Percentiles rank a stretch among this genome's conserved stretches.
These are phyloP conservation scores for Tolypocladium sp. DNA, from an alignment of 2,329 filamentous ascomycete species.

Conservation along the genomic window DNA sequence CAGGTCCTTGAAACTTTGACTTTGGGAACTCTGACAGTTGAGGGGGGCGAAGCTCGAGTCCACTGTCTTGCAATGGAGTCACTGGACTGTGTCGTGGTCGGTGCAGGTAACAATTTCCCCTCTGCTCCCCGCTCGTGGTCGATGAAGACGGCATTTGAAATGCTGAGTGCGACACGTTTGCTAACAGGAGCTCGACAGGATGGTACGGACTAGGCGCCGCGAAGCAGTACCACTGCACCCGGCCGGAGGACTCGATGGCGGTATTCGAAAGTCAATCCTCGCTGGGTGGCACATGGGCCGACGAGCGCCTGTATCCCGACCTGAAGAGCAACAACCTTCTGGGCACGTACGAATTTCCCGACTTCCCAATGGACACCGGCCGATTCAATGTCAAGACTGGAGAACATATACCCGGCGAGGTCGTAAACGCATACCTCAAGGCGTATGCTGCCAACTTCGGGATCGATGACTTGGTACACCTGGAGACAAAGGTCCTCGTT, in stretches of 20 bases:
- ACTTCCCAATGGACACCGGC: constrained; percentile 58
- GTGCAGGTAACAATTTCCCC: constrained; percentile 34
- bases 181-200: constrained; percentile 7
- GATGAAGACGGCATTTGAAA: not conserved
- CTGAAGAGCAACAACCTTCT: constrained; percentile 67
- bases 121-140: not conserved
- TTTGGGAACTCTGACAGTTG: not conserved
- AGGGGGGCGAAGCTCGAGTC: not conserved
- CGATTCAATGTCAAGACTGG: constrained; percentile 37
- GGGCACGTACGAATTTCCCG: constrained; percentile 64
- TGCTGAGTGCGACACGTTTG: not conserved
- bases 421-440: constrained; percentile 37
- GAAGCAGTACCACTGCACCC: constrained; percentile 50
- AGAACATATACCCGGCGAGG: constrained; percentile 37
- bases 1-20: not conserved
- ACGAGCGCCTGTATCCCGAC: constrained; percentile 56
- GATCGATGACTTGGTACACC: constrained; percentile 29
- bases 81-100: constrained; percentile 38
- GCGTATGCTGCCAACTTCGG: constrained; percentile 34
- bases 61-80: constrained; percentile 18
- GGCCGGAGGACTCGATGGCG: constrained; percentile 46
- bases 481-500: constrained; percentile 26
- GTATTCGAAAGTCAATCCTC: constrained; percentile 49
- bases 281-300: constrained; percentile 62
- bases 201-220: constrained; percentile 49